Evolutionary conservation across 306 rosid genomes (phyloP), one percentile per base, ranked within the genome.

Genomic region (Vigna trinervia): DNA sequence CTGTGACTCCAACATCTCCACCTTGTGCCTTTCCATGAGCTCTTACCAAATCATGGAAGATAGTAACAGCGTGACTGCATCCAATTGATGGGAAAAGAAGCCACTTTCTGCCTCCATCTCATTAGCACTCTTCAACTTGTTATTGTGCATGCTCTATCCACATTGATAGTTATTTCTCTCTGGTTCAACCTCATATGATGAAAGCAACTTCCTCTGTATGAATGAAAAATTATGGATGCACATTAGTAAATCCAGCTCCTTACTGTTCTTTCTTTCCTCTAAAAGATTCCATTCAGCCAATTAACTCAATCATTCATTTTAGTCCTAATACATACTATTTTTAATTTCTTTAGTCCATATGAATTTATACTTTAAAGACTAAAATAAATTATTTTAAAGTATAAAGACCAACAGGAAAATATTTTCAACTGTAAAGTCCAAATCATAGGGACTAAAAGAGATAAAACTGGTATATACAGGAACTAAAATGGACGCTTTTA

Each of bases 191-290:
- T 87, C 89, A 17, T 85, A 78, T 28, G 92, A 88, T 63, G 92
- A 86, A 52, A 91, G 90, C 76, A 86, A 20, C 82, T 39, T 88
- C 71, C 88, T 86, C 97, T 91, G 90, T 69, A 76, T 59, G 71
- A 80, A 58, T 28, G 5, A 30, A 30, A 30, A 4, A 63, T 20
- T 14, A 48, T 22, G 12, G 6, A 75, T 14, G 51, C 73, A 39
- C 50, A 60, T 32, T 61, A 17, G 47, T 43, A 17, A 17, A 17
- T 17, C 19, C 19, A 17, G 19, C 19, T 17, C 19, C 19, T 17
- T 17, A 17, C 19, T 17, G 19, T 17, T 17, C 19, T 17, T 17
- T 17, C 19, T 17, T 17, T 17, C 19, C 19, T 17, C 19, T 17
- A 17, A 17, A 17, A 17, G 19, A 17, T 17, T 17, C 19, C 19